Evolutionary conservation across 768 basidiomycete genomes (phyloP).

Genomic region (Lepiota brunneoincarnata): DNA sequence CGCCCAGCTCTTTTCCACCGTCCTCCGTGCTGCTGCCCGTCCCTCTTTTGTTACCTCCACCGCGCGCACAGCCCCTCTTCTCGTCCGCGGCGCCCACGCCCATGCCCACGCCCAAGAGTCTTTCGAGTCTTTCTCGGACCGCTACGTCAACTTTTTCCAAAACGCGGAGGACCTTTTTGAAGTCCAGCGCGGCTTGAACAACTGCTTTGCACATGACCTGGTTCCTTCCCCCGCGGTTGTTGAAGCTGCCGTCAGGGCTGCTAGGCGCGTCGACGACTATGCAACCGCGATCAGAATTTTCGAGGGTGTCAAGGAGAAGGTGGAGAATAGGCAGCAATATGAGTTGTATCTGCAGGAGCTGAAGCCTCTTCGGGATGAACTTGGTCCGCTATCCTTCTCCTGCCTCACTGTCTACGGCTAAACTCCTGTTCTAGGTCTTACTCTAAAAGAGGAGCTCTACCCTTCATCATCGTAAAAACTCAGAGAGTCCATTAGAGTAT

Average conservation of each 20-base stretch:
- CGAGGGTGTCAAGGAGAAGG: conserved; percentile 96
- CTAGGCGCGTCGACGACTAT: conserved; percentile 93
- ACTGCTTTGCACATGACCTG: conserved; percentile 98
- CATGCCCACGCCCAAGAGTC: conserved; percentile 87
- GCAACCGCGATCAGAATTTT: conserved; percentile 95
- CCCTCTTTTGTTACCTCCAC: conserved; percentile 37
- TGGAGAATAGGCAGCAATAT: conserved; percentile 96
- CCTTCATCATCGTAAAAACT: conserved; percentile 22
- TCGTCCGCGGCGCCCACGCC: conserved; percentile 48
- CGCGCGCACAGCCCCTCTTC: conserved; percentile 37
- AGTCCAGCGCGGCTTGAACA: conserved; percentile 98
- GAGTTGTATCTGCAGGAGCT: conserved; percentile 90
- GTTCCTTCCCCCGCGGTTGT: conserved; percentile 83
- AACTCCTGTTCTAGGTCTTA: conserved; percentile 28
- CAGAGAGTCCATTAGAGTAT: background rate
- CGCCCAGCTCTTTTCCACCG: conserved; percentile 55
- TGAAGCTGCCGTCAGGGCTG: conserved; percentile 84
- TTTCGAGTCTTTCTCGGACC: conserved; percentile 91
- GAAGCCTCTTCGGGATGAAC: conserved; percentile 83
- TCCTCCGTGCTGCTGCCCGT: conserved; percentile 58
- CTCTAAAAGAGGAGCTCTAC: conserved; percentile 44
- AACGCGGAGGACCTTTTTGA: conserved; percentile 95
- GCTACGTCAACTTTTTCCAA: conserved; percentile 93
- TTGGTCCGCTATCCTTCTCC: conserved; percentile 55
- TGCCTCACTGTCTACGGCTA: background rate